These are phyloP conservation scores for Yamadazyma songkhlaensis DNA, from an alignment of 1,139 yeast genomes.

Conservation along the genomic window DNA sequence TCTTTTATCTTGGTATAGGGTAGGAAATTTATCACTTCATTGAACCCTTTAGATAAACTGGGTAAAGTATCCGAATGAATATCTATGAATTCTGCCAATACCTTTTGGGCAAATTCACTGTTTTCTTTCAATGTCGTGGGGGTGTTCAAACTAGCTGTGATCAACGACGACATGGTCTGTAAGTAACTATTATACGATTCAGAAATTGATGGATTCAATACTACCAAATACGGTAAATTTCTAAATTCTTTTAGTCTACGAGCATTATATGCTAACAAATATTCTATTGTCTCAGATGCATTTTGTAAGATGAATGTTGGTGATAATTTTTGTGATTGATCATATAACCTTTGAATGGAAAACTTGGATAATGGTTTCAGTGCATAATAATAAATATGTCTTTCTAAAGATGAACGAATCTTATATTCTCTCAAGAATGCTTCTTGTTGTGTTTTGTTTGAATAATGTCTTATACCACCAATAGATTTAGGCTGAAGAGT, in stretches of 20 bases:
- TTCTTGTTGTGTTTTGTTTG: constrained; percentile 22
- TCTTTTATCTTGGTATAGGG: constrained; percentile 49
- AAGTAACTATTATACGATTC: constrained; percentile 72
- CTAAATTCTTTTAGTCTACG: constrained; percentile 67
- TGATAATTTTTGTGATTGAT: constrained; percentile 39
- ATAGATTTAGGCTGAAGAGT: no score
- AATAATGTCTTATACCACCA: background rate
- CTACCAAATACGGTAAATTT: constrained; percentile 75
- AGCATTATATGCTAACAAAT: constrained; percentile 46
- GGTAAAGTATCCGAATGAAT: constrained; percentile 84
- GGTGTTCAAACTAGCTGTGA: constrained; percentile 38
- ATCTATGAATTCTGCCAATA: constrained; percentile 60
- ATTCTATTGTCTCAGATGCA: constrained; percentile 43
- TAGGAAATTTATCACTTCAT: constrained; percentile 62
- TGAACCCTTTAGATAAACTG: constrained; percentile 75
- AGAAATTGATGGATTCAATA: constrained; percentile 87
- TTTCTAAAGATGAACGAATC: constrained; percentile 49
- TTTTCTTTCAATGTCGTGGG: constrained; percentile 54
- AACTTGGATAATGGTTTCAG: constrained; percentile 45
- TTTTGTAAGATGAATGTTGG: constrained; percentile 30
- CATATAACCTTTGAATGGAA: constrained; percentile 43
- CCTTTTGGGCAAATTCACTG: constrained; percentile 40
- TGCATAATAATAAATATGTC: constrained; percentile 50
- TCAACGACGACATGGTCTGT: constrained; percentile 62
- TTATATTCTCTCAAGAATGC: constrained; percentile 44